Evolutionary conservation across 2,329 filamentous ascomycete species (phyloP).

Genomic region (Xylariaceae sp.): DNA sequence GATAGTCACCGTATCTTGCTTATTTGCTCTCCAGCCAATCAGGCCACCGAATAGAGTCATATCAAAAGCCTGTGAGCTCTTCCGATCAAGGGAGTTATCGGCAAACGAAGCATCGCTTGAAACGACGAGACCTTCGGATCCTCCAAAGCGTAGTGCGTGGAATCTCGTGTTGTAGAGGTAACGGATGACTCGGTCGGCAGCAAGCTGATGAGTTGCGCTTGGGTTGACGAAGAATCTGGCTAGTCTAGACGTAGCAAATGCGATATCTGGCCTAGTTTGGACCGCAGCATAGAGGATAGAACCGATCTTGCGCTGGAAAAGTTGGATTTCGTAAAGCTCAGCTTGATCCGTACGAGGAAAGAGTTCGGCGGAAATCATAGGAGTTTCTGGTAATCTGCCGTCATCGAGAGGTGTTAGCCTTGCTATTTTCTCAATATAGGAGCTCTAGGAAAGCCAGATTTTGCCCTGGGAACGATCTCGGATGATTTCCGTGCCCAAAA

Average conservation of each 20-base stretch:
- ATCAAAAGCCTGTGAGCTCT: constrained; percentile 5
- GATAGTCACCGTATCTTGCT: constrained; percentile 1
- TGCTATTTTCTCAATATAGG: constrained; percentile 4
- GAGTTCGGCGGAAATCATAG: neutral
- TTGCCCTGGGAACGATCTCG: neutral
- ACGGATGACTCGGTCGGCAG: neutral
- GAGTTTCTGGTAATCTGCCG: neutral
- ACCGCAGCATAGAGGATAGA: neutral
- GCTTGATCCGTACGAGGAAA: neutral
- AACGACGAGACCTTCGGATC: neutral
- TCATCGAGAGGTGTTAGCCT: neutral
- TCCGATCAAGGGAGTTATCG: constrained; percentile 1
- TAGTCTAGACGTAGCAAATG: neutral
- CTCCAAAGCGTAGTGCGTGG: neutral
- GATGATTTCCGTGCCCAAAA: neutral
- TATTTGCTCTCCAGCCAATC: constrained; percentile 3
- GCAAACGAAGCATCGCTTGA: constrained; percentile 3
- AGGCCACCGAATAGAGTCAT: constrained; percentile 3
- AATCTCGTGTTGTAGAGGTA: neutral
- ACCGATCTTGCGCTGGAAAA: neutral
- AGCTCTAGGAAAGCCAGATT: neutral
- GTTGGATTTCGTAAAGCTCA: neutral
- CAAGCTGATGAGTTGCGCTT: neutral
- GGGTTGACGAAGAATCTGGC: neutral
- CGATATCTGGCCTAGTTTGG: neutral